Percentiles rank a stretch among this genome's conserved stretches.
phyloP scores from a whole-genome alignment of 352 stramenopile species.

The Globisporangium echinulatum region DNA sequence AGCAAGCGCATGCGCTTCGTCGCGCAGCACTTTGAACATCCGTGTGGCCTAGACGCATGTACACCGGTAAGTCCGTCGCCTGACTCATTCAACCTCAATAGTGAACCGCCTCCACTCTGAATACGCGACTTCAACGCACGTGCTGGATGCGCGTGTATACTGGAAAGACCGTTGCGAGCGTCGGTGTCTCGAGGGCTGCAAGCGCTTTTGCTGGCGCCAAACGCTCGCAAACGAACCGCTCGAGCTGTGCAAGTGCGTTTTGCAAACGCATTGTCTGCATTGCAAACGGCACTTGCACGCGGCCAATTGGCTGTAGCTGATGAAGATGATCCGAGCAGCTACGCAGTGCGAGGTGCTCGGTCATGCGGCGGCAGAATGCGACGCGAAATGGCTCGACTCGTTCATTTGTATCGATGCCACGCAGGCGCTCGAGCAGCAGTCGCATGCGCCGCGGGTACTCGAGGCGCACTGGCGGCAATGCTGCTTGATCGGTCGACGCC shows the following conservation, averaged over 20 bases:
- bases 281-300: slow-evolving; percentile 27
- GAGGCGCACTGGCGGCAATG: slow-evolving; percentile 15
- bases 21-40: slow-evolving; percentile 29
- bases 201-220: slow-evolving; percentile 22
- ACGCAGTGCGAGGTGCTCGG: slow-evolving; percentile 28
- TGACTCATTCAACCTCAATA: no score
- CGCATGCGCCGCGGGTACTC: slow-evolving; percentile 49
- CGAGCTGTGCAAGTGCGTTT: slow-evolving; percentile 25
- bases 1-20: slow-evolving; percentile 21
- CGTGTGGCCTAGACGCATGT: slow-evolving; percentile 4
- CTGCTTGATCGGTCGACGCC: no score
- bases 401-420: slow-evolving; percentile 24
- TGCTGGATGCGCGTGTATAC: slow-evolving; percentile 44
- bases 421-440: slow-evolving; percentile 28
- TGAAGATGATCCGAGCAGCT: not conserved
- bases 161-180: slow-evolving; percentile 37
- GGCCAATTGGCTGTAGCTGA: slow-evolving; percentile 2
- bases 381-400: slow-evolving; percentile 28
- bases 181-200: slow-evolving; percentile 19
- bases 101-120: no score
- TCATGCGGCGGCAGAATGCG: slow-evolving; percentile 48
- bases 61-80: no score
- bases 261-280: slow-evolving; percentile 29
- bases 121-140: slow-evolving; percentile 16
- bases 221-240: slow-evolving; percentile 26